These are phyloP conservation scores for Rhodotorula kratochvilovae DNA, from an alignment of 768 basidiomycete genomes.

Conservation along the genomic window DNA sequence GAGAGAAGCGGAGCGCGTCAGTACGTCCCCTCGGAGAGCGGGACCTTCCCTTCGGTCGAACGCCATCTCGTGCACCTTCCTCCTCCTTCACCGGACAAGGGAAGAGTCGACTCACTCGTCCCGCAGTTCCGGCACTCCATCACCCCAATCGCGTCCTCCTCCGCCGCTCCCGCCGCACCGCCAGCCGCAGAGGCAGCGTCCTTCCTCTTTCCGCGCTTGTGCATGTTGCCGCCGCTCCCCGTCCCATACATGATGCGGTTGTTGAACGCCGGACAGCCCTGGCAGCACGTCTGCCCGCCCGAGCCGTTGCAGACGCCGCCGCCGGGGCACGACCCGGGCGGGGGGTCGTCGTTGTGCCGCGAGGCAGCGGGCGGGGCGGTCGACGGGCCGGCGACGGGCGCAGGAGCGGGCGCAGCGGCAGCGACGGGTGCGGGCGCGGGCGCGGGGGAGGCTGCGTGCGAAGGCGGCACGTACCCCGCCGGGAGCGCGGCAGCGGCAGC, in stretches of 20 bases:
- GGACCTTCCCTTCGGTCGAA: background rate
- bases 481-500: background rate
- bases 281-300: slow-evolving; percentile 85
- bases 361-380: slow-evolving; percentile 45
- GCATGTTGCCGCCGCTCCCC: slow-evolving; percentile 23
- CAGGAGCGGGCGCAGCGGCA: background rate
- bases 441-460: background rate
- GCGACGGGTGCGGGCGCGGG: background rate
- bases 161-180: background rate
- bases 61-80: too few species aligned
- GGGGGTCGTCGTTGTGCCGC: slow-evolving; percentile 45
- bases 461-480: too few species aligned
- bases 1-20: background rate
- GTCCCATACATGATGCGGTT: slow-evolving; percentile 55
- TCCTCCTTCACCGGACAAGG: background rate
- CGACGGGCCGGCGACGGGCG: background rate
- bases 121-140: slow-evolving; percentile 45
- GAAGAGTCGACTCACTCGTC: slow-evolving; percentile 29
- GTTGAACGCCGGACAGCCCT: slow-evolving; percentile 95
- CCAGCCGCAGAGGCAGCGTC: slow-evolving; percentile 8
- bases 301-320: slow-evolving; percentile 97
- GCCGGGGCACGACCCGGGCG: slow-evolving; percentile 77
- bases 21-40: background rate
- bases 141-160: slow-evolving; percentile 23
- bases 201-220: slow-evolving; percentile 16